These are phyloP conservation scores for Prunus yedoensis DNA, from an alignment of 331 rosid species.

Conservation along the genomic window DNA sequence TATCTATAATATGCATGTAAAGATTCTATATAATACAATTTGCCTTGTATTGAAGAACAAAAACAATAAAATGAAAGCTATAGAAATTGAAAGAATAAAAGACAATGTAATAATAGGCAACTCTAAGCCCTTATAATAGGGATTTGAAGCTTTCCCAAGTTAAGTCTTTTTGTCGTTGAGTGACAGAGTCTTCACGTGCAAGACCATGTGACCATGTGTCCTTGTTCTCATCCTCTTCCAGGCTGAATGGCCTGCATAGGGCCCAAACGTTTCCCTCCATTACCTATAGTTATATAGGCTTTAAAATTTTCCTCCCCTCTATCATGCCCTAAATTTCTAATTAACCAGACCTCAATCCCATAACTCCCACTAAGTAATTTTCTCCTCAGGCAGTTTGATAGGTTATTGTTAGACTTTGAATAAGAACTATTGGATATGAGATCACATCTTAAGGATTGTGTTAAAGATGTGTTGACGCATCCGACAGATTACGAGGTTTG, in stretches of 20 bases:
- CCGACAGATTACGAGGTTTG: too few relatives aligned
- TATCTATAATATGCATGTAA: neutral
- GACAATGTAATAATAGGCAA: conserved; percentile 26
- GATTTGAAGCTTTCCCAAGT: conserved; percentile 9
- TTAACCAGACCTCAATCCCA: neutral
- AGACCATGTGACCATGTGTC: conserved; percentile 79
- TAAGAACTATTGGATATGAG: too few relatives aligned
- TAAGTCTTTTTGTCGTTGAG: conserved; percentile 42
- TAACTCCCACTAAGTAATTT: neutral
- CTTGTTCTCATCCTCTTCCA: conserved; percentile 36
- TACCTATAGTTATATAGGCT: neutral
- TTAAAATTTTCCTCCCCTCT: neutral
- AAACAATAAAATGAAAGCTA: neutral
- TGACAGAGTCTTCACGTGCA: conserved; percentile 56
- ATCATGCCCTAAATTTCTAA: neutral
- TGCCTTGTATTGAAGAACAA: neutral
- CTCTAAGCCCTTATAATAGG: conserved; percentile 11
- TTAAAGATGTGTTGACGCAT: too few relatives aligned
- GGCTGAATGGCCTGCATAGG: too few relatives aligned
- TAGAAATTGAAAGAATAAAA: neutral
- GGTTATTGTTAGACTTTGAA: too few relatives aligned
- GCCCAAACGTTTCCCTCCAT: conserved; percentile 17
- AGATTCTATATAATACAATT: neutral
- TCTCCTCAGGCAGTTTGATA: neutral
- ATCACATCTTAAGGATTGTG: too few relatives aligned